Evolutionary conservation across 352 stramenopile species (phyloP).

Genomic region (Pythium volutum): DNA sequence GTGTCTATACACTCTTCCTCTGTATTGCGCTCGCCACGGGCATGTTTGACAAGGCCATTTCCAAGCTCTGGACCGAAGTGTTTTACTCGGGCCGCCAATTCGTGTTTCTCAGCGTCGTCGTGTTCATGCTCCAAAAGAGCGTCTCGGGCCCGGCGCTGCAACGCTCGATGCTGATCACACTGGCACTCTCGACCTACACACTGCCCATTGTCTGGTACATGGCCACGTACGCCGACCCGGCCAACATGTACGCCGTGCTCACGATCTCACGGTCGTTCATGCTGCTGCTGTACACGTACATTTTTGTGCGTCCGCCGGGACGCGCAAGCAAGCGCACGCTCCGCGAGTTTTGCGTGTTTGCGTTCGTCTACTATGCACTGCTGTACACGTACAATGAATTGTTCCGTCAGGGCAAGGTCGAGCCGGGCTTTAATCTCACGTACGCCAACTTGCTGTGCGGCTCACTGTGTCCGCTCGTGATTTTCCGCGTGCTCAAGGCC

Average conservation of each 20-base stretch:
- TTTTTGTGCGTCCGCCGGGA: slow-evolving; percentile 14
- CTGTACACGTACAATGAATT: slow-evolving; percentile 17
- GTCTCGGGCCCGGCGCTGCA: slow-evolving; percentile 43
- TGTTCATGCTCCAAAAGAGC: slow-evolving; percentile 60
- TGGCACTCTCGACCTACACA: slow-evolving; percentile 37
- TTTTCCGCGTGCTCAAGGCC: slow-evolving; percentile 41
- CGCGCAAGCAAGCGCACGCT: slow-evolving; percentile 15
- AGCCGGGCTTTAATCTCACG: slow-evolving; percentile 57
- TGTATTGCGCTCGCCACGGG: slow-evolving; percentile 28
- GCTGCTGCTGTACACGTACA: slow-evolving; percentile 21
- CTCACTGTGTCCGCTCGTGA: slow-evolving; percentile 31
- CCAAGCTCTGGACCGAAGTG: slow-evolving; percentile 23
- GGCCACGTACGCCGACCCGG: slow-evolving; percentile 27
- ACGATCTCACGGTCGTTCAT: slow-evolving; percentile 7
- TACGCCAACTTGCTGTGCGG: slow-evolving; percentile 37
- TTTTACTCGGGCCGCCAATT: slow-evolving; percentile 57
- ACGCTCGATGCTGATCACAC: slow-evolving; percentile 35
- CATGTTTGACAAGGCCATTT: slow-evolving; percentile 17
- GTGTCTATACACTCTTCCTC: slow-evolving; percentile 33
- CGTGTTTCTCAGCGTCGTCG: slow-evolving; percentile 40
- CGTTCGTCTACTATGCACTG: slow-evolving; percentile 16
- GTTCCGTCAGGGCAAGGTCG: slow-evolving; percentile 30
- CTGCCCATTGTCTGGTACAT: slow-evolving; percentile 26
- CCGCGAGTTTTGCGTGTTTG: slow-evolving; percentile 4
- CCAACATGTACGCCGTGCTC: slow-evolving; percentile 28